Evolutionary conservation across 441 rosid species (phyloP).

Genomic region (Pelargonium cotyledonis): DNA sequence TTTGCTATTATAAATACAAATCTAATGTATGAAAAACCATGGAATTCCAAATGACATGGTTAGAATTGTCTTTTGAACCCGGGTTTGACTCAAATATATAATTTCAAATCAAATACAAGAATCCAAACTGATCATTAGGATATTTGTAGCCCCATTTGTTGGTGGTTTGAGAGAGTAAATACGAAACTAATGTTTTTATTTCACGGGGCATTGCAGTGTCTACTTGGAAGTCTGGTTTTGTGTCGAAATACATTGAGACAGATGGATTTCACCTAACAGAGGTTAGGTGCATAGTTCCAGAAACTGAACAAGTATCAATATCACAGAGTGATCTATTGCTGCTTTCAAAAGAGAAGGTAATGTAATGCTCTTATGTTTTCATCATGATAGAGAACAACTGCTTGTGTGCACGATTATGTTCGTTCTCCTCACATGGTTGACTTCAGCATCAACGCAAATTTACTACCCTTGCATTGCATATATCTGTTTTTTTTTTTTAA

Average conservation of each 20-base stretch:
- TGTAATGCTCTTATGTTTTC: neutral
- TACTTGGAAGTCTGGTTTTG: conserved; percentile 56
- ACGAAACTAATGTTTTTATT: neutral
- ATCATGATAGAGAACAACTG: conserved; percentile 1
- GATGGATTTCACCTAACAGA: conserved; percentile 58
- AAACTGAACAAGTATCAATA: conserved; percentile 41
- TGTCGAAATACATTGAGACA: conserved; percentile 59
- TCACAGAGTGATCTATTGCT: conserved; percentile 77
- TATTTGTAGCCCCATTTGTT: neutral
- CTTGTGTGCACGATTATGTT: neutral
- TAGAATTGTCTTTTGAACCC: too few species aligned
- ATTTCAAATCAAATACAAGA: too few species aligned
- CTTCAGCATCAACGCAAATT: neutral
- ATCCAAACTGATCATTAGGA: too few species aligned
- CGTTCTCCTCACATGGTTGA: neutral
- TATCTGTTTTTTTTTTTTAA: too few species aligned
- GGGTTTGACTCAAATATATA: too few species aligned
- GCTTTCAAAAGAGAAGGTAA: conserved; percentile 72
- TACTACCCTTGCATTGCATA: neutral
- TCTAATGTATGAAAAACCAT: too few species aligned
- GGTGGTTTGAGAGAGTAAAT: conserved; percentile 4
- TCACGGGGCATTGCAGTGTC: conserved; percentile 35
- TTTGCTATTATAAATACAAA: too few species aligned
- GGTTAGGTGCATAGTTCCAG: conserved; percentile 44
- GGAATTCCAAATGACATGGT: too few species aligned